phyloP scores from a whole-genome alignment of 768 basidiomycete genomes.

The Mycena rosella region DNA sequence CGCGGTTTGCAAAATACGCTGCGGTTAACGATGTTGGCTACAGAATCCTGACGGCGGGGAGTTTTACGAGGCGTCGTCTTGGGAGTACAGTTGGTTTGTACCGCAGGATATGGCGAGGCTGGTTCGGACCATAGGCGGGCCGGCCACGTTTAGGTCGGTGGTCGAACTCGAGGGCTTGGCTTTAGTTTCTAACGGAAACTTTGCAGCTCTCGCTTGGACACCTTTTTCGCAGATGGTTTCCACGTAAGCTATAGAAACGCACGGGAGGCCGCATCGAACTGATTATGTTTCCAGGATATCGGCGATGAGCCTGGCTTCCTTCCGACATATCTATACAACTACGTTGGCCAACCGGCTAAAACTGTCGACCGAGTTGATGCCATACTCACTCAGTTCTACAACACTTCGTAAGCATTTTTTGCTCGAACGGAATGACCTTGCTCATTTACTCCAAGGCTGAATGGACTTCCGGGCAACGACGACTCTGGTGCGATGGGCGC shows the following conservation, averaged over 20 bases:
- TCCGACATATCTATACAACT: constrained; percentile 37
- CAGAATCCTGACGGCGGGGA: constrained; percentile 30
- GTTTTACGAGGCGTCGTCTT: constrained; percentile 37
- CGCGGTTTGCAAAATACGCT: too few relatives aligned
- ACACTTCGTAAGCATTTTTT: constrained; percentile 20
- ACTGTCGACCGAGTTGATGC: constrained; percentile 35
- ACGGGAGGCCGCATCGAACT: neutral
- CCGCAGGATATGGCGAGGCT: constrained; percentile 36
- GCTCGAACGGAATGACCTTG: too few relatives aligned
- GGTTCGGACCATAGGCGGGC: constrained; percentile 28
- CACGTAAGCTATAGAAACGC: neutral
- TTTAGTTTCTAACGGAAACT: neutral
- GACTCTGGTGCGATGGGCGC: constrained; percentile 36
- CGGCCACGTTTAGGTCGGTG: constrained; percentile 30
- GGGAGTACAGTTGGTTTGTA: constrained; percentile 35
- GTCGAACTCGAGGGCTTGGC: too few relatives aligned
- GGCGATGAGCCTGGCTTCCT: constrained; percentile 37
- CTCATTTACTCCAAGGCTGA: constrained; percentile 1
- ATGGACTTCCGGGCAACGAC: constrained; percentile 35
- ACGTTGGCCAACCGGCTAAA: constrained; percentile 33
- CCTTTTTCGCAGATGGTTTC: constrained; percentile 29
- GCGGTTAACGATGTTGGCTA: neutral
- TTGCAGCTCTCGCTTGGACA: constrained; percentile 33
- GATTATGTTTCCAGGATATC: constrained; percentile 17
- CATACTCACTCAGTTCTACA: constrained; percentile 18